phyloP scores from a whole-genome alignment of 805 yeast species.

The Nakazawaea holstii region DNA sequence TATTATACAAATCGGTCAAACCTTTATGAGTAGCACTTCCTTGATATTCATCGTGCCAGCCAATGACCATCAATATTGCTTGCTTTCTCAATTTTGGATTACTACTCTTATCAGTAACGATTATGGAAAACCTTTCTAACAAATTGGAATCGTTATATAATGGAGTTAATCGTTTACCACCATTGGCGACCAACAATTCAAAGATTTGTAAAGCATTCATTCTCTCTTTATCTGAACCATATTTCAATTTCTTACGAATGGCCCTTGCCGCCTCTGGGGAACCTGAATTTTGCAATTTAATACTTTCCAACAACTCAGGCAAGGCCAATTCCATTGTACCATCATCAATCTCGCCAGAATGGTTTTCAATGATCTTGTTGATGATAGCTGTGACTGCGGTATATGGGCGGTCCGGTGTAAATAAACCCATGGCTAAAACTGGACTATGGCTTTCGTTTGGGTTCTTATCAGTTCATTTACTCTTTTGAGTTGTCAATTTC shows the following conservation, averaged over 20 bases:
- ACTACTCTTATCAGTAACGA: conserved; percentile 32
- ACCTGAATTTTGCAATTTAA: conserved; percentile 34
- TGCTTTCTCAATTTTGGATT: conserved; percentile 40
- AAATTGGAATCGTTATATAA: conserved; percentile 67
- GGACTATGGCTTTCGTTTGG: neutral
- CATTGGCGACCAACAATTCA: conserved; percentile 55
- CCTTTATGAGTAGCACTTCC: conserved; percentile 44
- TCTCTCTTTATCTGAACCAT: conserved; percentile 67
- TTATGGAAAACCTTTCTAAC: conserved; percentile 54
- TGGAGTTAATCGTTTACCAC: conserved; percentile 34
- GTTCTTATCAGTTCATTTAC: neutral
- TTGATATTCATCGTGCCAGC: conserved; percentile 61
- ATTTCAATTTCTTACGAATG: conserved; percentile 79
- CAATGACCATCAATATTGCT: conserved; percentile 45
- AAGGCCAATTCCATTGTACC: conserved; percentile 37
- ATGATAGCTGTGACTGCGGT: conserved; percentile 66
- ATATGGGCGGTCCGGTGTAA: conserved; percentile 51
- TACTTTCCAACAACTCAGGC: conserved; percentile 53
- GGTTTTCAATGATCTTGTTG: conserved; percentile 40
- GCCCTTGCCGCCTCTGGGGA: conserved; percentile 86
- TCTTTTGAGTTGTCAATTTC: too few species aligned
- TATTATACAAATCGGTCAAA: conserved; percentile 40
- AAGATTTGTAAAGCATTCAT: conserved; percentile 54
- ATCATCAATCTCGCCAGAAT: conserved; percentile 37
- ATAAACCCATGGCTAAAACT: conserved; percentile 40